Evolutionary conservation across 768 basidiomycete genomes (phyloP).

Genomic region (Lenzites betulinus): DNA sequence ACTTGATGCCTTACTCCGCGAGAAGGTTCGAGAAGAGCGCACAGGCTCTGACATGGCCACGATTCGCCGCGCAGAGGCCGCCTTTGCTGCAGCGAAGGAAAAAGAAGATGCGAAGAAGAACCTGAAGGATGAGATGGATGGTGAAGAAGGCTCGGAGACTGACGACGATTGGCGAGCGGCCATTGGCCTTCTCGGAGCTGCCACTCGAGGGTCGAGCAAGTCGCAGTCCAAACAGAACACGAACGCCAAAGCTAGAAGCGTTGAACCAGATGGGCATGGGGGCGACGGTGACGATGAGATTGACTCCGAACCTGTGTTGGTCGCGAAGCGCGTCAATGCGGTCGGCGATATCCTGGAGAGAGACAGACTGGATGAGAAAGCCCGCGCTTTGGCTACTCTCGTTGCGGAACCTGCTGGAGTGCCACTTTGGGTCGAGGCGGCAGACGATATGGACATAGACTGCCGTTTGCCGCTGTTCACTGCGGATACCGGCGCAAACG

Average conservation of each 20-base stretch:
- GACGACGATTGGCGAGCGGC: slow-evolving; percentile 21
- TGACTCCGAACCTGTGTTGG: slow-evolving; percentile 33
- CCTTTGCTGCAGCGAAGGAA: slow-evolving; percentile 18
- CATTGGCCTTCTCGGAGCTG: slow-evolving; percentile 1
- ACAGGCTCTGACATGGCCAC: slow-evolving; percentile 25
- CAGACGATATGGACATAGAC: slow-evolving; percentile 21
- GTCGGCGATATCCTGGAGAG: slow-evolving; percentile 34
- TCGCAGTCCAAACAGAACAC: background rate
- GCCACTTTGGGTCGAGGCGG: slow-evolving; percentile 36
- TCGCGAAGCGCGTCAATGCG: slow-evolving; percentile 31
- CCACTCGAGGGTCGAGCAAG: background rate
- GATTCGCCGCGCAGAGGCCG: slow-evolving; percentile 24
- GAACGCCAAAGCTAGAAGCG: slow-evolving; percentile 4
- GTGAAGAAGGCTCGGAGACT: slow-evolving; percentile 28
- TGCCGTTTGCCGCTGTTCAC: slow-evolving; percentile 13
- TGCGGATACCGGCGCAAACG: background rate
- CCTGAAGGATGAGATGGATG: slow-evolving; percentile 26
- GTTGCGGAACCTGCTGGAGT: slow-evolving; percentile 27
- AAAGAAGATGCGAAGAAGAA: slow-evolving; percentile 19
- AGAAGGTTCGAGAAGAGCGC: slow-evolving; percentile 28
- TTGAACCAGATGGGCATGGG: background rate
- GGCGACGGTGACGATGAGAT: slow-evolving; percentile 21
- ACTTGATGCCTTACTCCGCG: slow-evolving; percentile 43
- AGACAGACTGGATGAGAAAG: slow-evolving; percentile 23
- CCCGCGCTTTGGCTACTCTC: slow-evolving; percentile 13